Conservation (phyloP, 2,329 filamentous ascomycete species). For the Paecilomyces variotii region DNA sequence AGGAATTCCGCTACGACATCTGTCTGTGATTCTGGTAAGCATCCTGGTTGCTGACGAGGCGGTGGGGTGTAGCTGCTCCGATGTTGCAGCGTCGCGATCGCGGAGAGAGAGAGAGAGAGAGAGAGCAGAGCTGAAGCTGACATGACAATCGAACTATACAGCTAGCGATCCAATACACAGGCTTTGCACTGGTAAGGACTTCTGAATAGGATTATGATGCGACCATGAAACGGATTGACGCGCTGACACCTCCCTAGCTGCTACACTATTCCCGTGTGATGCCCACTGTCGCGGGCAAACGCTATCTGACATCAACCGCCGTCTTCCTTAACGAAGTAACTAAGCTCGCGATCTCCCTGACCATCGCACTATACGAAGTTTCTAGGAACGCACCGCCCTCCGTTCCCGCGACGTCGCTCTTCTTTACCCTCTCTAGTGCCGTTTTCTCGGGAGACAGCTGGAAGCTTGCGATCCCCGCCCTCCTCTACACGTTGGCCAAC, state of each 20-base stretch:
- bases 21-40: conserved; percentile 35
- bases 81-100: background rate
- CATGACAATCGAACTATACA: conserved; percentile 10
- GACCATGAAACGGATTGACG: background rate
- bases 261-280: conserved; percentile 94
- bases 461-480: conserved; percentile 85
- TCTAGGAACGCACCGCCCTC: conserved; percentile 69
- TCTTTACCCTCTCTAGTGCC: conserved; percentile 67
- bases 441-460: conserved; percentile 88
- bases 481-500: conserved; percentile 85
- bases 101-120: background rate
- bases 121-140: background rate
- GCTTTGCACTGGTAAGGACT: conserved; percentile 33
- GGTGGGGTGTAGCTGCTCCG: background rate
- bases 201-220: background rate
- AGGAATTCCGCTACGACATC: conserved; percentile 23
- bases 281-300: conserved; percentile 72
- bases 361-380: conserved; percentile 80
- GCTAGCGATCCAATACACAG: conserved; percentile 38
- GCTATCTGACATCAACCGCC: conserved; percentile 89
- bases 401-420: conserved; percentile 70
- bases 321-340: conserved; percentile 90
- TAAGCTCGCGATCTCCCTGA: conserved; percentile 78
- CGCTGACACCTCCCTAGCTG: conserved; percentile 47
- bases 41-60: background rate